phyloP scores from a whole-genome alignment of 371 early-diverging fungal species.

The Mortierella sp. region DNA sequence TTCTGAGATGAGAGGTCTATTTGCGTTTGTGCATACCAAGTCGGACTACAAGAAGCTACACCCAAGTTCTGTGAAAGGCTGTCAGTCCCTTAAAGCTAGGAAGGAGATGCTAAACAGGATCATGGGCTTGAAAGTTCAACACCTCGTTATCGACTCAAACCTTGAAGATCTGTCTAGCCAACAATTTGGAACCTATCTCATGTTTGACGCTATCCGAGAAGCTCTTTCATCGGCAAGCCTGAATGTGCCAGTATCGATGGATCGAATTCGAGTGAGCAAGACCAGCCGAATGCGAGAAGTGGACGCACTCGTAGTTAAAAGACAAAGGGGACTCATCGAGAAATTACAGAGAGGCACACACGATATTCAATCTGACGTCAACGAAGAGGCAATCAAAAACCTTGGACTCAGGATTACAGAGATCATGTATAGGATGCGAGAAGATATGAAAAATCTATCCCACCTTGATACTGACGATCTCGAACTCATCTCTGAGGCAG shows the following conservation, averaged over 20 bases:
- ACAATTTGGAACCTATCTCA: background rate
- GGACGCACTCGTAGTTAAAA: background rate
- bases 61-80: background rate
- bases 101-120: background rate
- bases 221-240: slow-evolving; percentile 1
- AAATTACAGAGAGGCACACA: too few species aligned
- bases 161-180: slow-evolving; percentile 8
- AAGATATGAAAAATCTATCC: too few species aligned
- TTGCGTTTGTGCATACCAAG: background rate
- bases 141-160: slow-evolving; percentile 24
- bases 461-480: too few species aligned
- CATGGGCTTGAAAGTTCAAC: slow-evolving; percentile 4
- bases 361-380: too few species aligned
- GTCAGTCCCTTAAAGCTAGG: background rate
- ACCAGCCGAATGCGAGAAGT: slow-evolving; percentile 10
- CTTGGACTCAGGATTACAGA: too few species aligned
- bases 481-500: too few species aligned
- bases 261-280: slow-evolving; percentile 8
- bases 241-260: slow-evolving; percentile 8
- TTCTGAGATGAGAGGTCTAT: background rate
- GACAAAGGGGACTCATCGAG: too few species aligned
- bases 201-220: background rate
- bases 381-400: too few species aligned
- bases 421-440: too few species aligned
- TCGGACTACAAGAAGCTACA: background rate